A percentile compares a stretch with the other conserved stretches of the same genome.
phyloP scores from a whole-genome alignment of 768 basidiomycete genomes.

The Chlorophyllum brunneum region DNA sequence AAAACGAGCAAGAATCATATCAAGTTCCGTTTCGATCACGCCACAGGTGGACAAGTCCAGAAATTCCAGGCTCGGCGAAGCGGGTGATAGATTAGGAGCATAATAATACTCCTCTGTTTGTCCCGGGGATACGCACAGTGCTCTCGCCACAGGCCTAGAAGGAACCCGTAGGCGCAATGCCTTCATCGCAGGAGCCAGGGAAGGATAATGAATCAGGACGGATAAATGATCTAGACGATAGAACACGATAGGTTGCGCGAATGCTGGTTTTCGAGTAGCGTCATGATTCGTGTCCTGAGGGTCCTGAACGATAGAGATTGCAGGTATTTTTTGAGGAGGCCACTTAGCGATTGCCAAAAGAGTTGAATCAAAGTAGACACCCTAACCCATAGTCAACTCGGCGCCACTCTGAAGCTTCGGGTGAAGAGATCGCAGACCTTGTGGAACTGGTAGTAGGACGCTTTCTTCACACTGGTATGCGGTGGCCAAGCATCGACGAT shows the following conservation, averaged over 20 bases:
- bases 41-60: slow-evolving; percentile 77
- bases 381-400: slow-evolving; percentile 33
- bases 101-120: slow-evolving; percentile 4
- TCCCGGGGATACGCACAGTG: slow-evolving; percentile 26
- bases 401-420: background rate
- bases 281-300: slow-evolving; percentile 39
- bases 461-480: slow-evolving; percentile 65
- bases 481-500: background rate
- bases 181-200: slow-evolving; percentile 47
- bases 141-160: slow-evolving; percentile 48
- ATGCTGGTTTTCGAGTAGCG: slow-evolving; percentile 27
- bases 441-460: slow-evolving; percentile 80
- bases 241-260: slow-evolving; percentile 89
- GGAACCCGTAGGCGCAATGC: slow-evolving; percentile 73
- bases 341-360: slow-evolving; percentile 61
- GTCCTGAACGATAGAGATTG: slow-evolving; percentile 67
- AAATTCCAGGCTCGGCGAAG: slow-evolving; percentile 47
- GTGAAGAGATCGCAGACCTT: slow-evolving; percentile 37
- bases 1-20: slow-evolving; percentile 49
- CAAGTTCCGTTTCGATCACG: slow-evolving; percentile 50
- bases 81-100: slow-evolving; percentile 12
- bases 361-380: slow-evolving; percentile 80
- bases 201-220: slow-evolving; percentile 39
- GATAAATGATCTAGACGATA: slow-evolving; percentile 59
- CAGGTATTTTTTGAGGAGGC: slow-evolving; percentile 41